Conservation (phyloP, 768 basidiomycete species). For the Dioszegia aurantiaca region DNA sequence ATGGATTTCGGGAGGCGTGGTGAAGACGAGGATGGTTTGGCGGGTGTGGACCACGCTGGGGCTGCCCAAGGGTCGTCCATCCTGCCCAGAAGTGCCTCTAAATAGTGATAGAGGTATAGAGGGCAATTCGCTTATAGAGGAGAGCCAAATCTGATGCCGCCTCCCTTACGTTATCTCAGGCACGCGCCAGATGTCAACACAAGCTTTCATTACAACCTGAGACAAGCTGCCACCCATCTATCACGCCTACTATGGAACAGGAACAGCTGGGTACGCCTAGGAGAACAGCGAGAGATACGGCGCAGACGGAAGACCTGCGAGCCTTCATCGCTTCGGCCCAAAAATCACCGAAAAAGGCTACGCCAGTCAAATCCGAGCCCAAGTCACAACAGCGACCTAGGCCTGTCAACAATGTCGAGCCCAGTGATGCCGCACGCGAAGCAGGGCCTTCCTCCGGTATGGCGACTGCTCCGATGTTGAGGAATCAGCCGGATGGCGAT, state of each 20-base stretch:
- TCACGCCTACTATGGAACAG: too few species aligned
- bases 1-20: neutral
- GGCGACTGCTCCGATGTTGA: too few species aligned
- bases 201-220: too few species aligned
- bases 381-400: too few species aligned
- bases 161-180: conserved; percentile 4
- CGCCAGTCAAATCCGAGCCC: too few species aligned
- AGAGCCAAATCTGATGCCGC: too few species aligned
- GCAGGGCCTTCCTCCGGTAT: neutral
- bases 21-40: conserved; percentile 23
- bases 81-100: neutral
- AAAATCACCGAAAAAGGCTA: too few species aligned
- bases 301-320: neutral
- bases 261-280: neutral
- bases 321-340: too few species aligned
- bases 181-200: neutral
- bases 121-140: neutral
- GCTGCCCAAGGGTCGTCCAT: conserved; percentile 47
- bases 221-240: too few species aligned
- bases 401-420: too few species aligned
- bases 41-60: conserved; percentile 32
- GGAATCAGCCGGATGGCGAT: too few species aligned
- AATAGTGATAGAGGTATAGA: neutral
- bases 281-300: neutral
- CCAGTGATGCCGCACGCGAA: neutral